These are phyloP conservation scores for Hawksworthiomyces lignivorus DNA, from an alignment of 2,329 filamentous ascomycete genomes.

Conservation along the genomic window DNA sequence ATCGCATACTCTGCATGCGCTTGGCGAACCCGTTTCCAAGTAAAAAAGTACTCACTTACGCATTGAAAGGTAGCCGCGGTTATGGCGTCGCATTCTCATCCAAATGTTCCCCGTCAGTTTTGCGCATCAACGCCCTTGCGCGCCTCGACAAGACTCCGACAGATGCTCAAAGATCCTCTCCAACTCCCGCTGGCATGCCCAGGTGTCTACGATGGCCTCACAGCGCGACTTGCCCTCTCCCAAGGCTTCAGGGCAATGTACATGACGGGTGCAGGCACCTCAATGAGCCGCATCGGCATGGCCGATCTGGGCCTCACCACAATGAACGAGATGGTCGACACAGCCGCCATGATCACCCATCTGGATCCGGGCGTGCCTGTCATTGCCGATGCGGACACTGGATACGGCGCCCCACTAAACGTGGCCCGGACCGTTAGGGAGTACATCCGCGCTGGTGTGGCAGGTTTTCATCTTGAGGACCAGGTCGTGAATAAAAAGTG, in stretches of 20 bases:
- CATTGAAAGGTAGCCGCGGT: too few species aligned
- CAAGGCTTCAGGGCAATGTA: not conserved
- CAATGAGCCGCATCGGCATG: slow-evolving; percentile 38
- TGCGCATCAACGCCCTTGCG: too few species aligned
- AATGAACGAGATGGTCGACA: slow-evolving; percentile 43
- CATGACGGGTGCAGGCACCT: slow-evolving; percentile 40
- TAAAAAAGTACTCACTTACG: too few species aligned
- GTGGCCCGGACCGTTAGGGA: slow-evolving; percentile 33
- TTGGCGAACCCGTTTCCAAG: too few species aligned
- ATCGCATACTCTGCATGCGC: too few species aligned
- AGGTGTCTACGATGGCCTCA: slow-evolving; percentile 1
- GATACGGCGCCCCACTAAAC: slow-evolving; percentile 30
- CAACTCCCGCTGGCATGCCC: too few species aligned
- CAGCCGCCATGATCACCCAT: slow-evolving; percentile 46
- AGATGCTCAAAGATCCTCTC: too few species aligned
- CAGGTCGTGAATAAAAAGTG: slow-evolving; percentile 31
- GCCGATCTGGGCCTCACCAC: slow-evolving; percentile 43
- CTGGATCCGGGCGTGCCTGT: slow-evolving; percentile 39
- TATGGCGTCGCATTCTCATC: too few species aligned
- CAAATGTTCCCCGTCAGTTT: too few species aligned
- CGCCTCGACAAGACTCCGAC: too few species aligned
- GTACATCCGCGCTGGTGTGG: slow-evolving; percentile 47
- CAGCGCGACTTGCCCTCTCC: not conserved
- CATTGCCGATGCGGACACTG: slow-evolving; percentile 48
- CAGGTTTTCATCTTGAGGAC: slow-evolving; percentile 28